phyloP scores from a whole-genome alignment of 441 rosid genomes.

The Heliophila coronopifolia region DNA sequence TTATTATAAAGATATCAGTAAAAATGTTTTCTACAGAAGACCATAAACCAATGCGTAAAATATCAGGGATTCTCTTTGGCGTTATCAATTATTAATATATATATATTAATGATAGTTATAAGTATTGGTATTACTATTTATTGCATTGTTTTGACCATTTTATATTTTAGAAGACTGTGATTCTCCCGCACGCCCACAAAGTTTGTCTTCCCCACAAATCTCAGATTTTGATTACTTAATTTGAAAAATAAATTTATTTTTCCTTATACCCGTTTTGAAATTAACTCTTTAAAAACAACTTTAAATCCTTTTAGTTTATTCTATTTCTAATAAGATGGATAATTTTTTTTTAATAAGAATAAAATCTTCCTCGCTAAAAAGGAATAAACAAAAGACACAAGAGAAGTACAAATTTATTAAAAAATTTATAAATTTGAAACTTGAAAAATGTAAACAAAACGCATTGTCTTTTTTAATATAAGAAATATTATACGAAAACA shows the following conservation, averaged over 20 bases:
- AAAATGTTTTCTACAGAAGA: neutral
- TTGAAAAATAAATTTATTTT: no score
- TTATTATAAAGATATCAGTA: neutral
- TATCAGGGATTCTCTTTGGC: constrained; percentile 20
- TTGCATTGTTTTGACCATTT: constrained; percentile 46
- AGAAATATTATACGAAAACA: neutral
- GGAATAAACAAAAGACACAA: no score
- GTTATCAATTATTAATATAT: neutral
- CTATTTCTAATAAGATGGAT: neutral
- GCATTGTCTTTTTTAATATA: neutral
- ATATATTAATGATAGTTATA: neutral
- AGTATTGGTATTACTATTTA: neutral
- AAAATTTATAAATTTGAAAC: neutral
- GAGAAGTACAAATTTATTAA: no score
- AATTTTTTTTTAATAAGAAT: neutral
- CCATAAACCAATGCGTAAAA: neutral
- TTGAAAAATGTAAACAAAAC: neutral
- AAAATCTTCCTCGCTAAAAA: no score
- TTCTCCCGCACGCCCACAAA: constrained; percentile 35
- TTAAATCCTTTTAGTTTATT: neutral
- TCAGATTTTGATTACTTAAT: constrained; percentile 17
- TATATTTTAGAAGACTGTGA: constrained; percentile 60
- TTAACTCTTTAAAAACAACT: neutral
- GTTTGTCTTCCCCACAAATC: constrained; percentile 38
- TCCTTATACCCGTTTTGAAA: no score